Evolutionary conservation across 1,284 basidiomycete genomes (phyloP).

Genomic region (Rhodofomes roseus): DNA sequence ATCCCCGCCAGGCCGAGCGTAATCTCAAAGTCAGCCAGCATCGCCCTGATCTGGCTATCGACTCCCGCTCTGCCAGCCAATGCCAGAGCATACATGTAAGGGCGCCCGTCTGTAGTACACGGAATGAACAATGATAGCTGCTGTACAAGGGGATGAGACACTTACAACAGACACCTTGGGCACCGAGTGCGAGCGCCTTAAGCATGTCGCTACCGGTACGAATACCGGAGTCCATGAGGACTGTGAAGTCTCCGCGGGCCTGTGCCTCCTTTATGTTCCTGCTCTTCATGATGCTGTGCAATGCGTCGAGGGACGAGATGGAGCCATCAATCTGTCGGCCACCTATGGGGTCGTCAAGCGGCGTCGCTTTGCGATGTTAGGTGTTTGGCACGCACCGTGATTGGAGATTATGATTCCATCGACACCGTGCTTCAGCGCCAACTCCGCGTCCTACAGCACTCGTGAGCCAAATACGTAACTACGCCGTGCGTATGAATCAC

Average conservation of each 20-base stretch:
- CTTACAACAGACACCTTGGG: slow-evolving; percentile 45
- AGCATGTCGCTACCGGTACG: slow-evolving; percentile 74
- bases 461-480: not conserved
- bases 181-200: slow-evolving; percentile 73
- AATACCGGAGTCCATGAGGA: slow-evolving; percentile 80
- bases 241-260: slow-evolving; percentile 50
- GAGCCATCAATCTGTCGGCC: slow-evolving; percentile 81
- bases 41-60: slow-evolving; percentile 44
- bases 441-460: slow-evolving; percentile 58
- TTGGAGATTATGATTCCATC: slow-evolving; percentile 81
- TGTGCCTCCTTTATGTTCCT: slow-evolving; percentile 55
- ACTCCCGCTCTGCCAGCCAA: slow-evolving; percentile 52
- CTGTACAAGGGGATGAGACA: too few relatives aligned
- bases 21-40: slow-evolving; percentile 53
- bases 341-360: slow-evolving; percentile 6
- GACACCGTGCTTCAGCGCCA: slow-evolving; percentile 56
- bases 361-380: not conserved
- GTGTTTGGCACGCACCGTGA: slow-evolving; percentile 47
- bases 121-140: too few relatives aligned
- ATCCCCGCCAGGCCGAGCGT: slow-evolving; percentile 43
- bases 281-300: slow-evolving; percentile 59
- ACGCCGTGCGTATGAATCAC: not conserved
- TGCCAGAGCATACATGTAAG: slow-evolving; percentile 48
- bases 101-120: slow-evolving; percentile 36
- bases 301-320: slow-evolving; percentile 64